phyloP scores from a whole-genome alignment of 1,284 basidiomycete species.

The Austroboletus rostrupii region DNA sequence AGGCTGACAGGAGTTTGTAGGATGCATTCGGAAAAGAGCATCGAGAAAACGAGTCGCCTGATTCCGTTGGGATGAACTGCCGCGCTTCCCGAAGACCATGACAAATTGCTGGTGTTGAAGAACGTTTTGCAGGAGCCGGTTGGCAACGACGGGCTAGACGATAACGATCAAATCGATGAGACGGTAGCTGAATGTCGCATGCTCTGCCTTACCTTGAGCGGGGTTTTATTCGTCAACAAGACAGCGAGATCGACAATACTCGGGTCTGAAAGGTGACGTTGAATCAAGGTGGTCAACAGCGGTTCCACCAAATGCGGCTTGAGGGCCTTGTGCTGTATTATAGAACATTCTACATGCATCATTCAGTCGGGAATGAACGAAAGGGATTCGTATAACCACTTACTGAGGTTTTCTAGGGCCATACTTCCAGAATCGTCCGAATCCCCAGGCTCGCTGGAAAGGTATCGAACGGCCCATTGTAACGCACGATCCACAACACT shows the following conservation, averaged over 20 bases:
- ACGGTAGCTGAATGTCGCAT: neutral
- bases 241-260: slow-evolving; percentile 48
- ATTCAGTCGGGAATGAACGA: neutral
- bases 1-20: slow-evolving; percentile 77
- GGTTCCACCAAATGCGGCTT: slow-evolving; percentile 72
- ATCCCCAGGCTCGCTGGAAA: slow-evolving; percentile 32
- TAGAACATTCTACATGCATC: slow-evolving; percentile 27
- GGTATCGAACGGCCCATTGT: slow-evolving; percentile 45
- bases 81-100: slow-evolving; percentile 34
- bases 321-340: slow-evolving; percentile 31
- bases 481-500: slow-evolving; percentile 43
- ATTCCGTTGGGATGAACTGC: slow-evolving; percentile 33
- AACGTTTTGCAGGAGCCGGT: slow-evolving; percentile 59
- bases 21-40: slow-evolving; percentile 69
- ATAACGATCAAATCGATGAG: neutral
- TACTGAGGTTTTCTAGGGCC: slow-evolving; percentile 39
- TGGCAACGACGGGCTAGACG: slow-evolving; percentile 54
- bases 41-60: slow-evolving; percentile 55
- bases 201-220: slow-evolving; percentile 55
- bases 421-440: slow-evolving; percentile 13
- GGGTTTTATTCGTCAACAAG: slow-evolving; percentile 38
- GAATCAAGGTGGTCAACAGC: slow-evolving; percentile 62
- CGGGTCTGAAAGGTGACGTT: slow-evolving; percentile 49
- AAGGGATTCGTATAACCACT: slow-evolving; percentile 14
- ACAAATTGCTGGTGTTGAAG: slow-evolving; percentile 60